These are phyloP conservation scores for Solanum sejunctum DNA, from an alignment of 257 asterid genomes.

Conservation along the genomic window DNA sequence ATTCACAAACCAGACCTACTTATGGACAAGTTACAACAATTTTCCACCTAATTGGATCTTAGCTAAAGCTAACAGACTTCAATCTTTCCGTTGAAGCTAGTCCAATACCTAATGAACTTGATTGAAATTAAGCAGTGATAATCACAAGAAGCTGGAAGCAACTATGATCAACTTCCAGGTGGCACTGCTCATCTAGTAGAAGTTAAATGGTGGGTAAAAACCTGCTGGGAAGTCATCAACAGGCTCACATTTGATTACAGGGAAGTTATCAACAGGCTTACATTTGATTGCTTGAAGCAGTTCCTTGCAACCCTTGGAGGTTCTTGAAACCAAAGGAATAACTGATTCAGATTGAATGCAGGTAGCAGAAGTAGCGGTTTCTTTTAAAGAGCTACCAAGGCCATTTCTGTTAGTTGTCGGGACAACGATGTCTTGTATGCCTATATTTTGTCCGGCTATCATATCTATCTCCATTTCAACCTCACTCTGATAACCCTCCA, in stretches of 20 bases:
- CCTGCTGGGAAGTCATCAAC: slow-evolving; percentile 21
- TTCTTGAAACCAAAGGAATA: neutral
- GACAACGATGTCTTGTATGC: slow-evolving; percentile 22
- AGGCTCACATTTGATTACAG: neutral
- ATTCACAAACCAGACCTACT: neutral
- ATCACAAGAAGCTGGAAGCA: neutral
- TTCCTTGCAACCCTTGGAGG: neutral
- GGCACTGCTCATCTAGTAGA: neutral
- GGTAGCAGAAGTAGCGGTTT: neutral
- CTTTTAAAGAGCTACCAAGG: neutral
- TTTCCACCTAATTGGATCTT: neutral
- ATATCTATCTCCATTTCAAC: slow-evolving; percentile 49
- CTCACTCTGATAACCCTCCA: neutral
- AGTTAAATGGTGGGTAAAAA: neutral
- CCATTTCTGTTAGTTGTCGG: neutral
- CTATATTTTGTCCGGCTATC: slow-evolving; percentile 35
- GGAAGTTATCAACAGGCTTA: neutral
- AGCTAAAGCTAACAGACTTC: neutral
- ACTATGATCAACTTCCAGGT: neutral
- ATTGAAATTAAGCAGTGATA: neutral
- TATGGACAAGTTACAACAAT: neutral
- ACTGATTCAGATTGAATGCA: neutral
- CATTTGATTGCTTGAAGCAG: neutral
- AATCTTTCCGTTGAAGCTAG: neutral
- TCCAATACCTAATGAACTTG: neutral